Base-by-base conservation (phyloP, 768 basidiomycete genomes). In the Rhizopogon sp. region DNA sequence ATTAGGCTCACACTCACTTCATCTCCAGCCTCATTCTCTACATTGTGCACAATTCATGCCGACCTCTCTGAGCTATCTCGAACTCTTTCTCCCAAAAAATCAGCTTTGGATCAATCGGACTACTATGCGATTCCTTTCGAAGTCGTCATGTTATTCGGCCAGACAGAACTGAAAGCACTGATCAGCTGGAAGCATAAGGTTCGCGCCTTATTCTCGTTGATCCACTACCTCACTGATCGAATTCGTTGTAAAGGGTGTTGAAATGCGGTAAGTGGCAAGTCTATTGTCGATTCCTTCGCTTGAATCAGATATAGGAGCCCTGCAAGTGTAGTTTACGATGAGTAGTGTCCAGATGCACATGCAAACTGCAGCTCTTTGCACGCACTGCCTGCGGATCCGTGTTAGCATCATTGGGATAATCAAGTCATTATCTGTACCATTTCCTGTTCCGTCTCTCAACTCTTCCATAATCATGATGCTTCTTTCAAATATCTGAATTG, bases 151-250 rank as follows among this genome's bases (percentile, higher is more conserved):
- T 56, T 65, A 8, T 72, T 73, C 31, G 76, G 76, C 0, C 43
- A 65, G 28, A 73, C 75, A 0, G 76, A 77, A 49, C 59, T 76
- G 41, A 74, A 73, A 57, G 76, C 74, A 0, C 70, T 74, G 35
- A 64, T 75, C 33, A 60, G 66, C 3, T 77, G 76, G 76, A 56
- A 59, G 20, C 70, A 76, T 35, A 64, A 66, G 60, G 74, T 76
- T 50, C 17, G 57, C 39, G 11, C 10, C 11, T 55, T 37, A 7
- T 42, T 50, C 37, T 13, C 8, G 3, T 22, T 10, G 29, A 28
- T 17, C 7, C 8, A 40, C 39, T n/a, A 10, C 20, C 14, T 35
- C 8, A 29, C 35, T 40, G 45, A 49, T 49, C 14, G 31, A n/a
- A 35, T 37, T 16, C 20, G 14, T 49, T 37, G 47, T 25, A 31